Percentiles rank a stretch among this genome's conserved stretches.
Evolutionary conservation across 768 basidiomycete species (phyloP).

Genomic region (Lyophyllum atratum): DNA sequence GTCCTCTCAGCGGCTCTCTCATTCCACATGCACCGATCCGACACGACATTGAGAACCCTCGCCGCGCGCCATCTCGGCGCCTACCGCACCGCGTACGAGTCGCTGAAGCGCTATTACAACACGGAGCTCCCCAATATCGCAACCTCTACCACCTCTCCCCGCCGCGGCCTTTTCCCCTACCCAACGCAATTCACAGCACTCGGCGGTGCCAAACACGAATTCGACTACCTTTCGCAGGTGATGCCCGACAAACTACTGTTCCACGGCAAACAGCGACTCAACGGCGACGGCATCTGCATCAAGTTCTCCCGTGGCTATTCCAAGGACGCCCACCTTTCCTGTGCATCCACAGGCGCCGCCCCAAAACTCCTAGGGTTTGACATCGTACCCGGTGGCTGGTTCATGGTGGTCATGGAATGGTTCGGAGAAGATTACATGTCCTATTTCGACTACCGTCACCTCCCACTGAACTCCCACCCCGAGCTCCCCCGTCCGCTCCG

Average conservation of each 20-base stretch:
- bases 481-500: not conserved
- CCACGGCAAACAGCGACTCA: not conserved
- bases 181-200: slow-evolving; percentile 1
- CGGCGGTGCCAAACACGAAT: not conserved
- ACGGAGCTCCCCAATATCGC: not conserved
- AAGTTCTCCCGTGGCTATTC: slow-evolving; percentile 11
- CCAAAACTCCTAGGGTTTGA: slow-evolving; percentile 24
- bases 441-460: not conserved
- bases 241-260: not conserved
- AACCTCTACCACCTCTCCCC: not conserved
- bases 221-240: not conserved
- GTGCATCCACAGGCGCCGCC: slow-evolving; percentile 18
- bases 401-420: slow-evolving; percentile 29
- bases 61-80: slow-evolving; percentile 11
- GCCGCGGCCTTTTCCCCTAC: not conserved
- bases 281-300: not conserved
- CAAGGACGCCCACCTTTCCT: slow-evolving; percentile 15
- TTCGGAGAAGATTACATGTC: slow-evolving; percentile 2
- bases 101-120: slow-evolving; percentile 1
- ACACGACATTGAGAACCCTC: not conserved
- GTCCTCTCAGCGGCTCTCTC: slow-evolving; percentile 8
- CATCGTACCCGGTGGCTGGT: slow-evolving; percentile 24
- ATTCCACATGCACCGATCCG: slow-evolving; percentile 4
- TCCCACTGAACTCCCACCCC: not conserved
- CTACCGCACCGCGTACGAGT: not conserved